Evolutionary conservation across 768 basidiomycete species (phyloP).

Genomic region (Rhizopogon vesiculosus): DNA sequence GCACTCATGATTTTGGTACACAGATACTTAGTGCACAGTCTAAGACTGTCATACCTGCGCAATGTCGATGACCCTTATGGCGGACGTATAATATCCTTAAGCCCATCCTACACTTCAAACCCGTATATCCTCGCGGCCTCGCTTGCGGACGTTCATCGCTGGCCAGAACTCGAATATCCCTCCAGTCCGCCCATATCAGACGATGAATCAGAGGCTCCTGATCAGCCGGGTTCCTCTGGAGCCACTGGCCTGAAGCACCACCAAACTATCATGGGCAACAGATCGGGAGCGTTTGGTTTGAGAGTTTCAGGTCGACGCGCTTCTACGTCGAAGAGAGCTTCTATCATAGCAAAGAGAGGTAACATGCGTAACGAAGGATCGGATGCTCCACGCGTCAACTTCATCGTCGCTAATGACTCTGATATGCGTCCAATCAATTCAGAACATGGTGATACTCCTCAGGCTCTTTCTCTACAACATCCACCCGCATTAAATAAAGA

Average conservation of each 20-base stretch:
- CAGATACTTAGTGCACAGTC: constrained; percentile 76
- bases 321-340: constrained; percentile 48
- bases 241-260: constrained; percentile 69
- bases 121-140: constrained; percentile 79
- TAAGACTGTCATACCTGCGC: constrained; percentile 85
- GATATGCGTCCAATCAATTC: constrained; percentile 5
- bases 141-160: constrained; percentile 72
- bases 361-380: constrained; percentile 5
- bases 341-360: constrained; percentile 13
- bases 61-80: constrained; percentile 86
- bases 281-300: constrained; percentile 71
- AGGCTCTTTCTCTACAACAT: not conserved
- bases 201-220: constrained; percentile 51
- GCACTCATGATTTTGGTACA: not conserved
- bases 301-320: constrained; percentile 64
- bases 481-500: constrained; percentile 8
- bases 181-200: constrained; percentile 70
- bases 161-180: constrained; percentile 80
- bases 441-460: constrained; percentile 5
- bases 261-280: constrained; percentile 80
- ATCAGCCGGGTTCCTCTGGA: constrained; percentile 40
- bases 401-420: constrained; percentile 6
- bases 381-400: constrained; percentile 11
- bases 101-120: constrained; percentile 73
- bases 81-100: constrained; percentile 72